phyloP scores from a whole-genome alignment of 495 filamentous ascomycete genomes.

The Penicillium angulare region DNA sequence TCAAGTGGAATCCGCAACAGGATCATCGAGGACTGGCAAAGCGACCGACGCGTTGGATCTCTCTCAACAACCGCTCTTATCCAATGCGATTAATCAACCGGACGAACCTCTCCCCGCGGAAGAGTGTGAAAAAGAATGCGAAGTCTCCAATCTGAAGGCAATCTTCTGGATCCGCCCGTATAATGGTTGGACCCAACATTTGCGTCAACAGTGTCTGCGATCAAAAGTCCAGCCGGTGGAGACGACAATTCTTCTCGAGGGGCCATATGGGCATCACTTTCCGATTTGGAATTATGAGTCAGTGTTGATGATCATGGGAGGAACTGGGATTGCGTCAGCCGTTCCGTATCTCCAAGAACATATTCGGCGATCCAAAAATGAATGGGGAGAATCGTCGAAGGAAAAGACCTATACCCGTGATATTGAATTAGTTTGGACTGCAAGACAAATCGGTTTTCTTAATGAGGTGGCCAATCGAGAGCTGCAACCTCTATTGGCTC shows the following conservation, averaged over 20 bases:
- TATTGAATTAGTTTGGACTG: conserved; percentile 43
- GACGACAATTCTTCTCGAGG: conserved; percentile 50
- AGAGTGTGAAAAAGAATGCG: background rate
- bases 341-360: conserved; percentile 52
- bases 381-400: background rate
- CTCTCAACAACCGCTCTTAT: conserved; percentile 34
- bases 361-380: conserved; percentile 18
- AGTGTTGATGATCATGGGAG: conserved; percentile 58
- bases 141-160: conserved; percentile 15
- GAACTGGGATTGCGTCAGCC: conserved; percentile 56
- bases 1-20: conserved; percentile 7
- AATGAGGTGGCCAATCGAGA: conserved; percentile 30
- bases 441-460: conserved; percentile 36
- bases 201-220: conserved; percentile 38
- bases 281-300: conserved; percentile 50
- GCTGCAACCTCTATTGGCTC: conserved; percentile 22
- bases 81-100: conserved; percentile 9
- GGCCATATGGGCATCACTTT: conserved; percentile 54
- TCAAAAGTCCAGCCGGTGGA: conserved; percentile 15
- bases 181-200: conserved; percentile 47
- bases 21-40: conserved; percentile 1
- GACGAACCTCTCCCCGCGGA: background rate
- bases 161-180: conserved; percentile 49
- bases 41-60: conserved; percentile 13
- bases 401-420: conserved; percentile 22